Percentiles rank a stretch among this genome's conserved stretches.
These are phyloP conservation scores for Kodamaea nitidulidarum DNA, from an alignment of 805 yeast species.

Conservation along the genomic window DNA sequence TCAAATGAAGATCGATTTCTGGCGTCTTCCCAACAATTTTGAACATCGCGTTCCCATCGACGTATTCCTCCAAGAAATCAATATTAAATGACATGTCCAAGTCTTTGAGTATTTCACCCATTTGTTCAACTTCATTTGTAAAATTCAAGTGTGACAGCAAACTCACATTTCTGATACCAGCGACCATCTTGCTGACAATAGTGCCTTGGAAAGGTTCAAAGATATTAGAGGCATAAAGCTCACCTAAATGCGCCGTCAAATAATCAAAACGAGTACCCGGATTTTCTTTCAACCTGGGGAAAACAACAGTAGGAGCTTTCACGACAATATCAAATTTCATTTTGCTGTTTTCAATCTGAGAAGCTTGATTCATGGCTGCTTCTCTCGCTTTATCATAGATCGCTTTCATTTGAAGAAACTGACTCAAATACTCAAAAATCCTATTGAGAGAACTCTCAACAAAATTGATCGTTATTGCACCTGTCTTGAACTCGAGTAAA, in stretches of 20 bases:
- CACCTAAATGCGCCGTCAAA: slow-evolving; percentile 76
- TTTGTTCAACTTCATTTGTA: slow-evolving; percentile 43
- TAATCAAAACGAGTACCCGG: slow-evolving; percentile 46
- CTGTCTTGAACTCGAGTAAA: slow-evolving; percentile 59
- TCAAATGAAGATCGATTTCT: slow-evolving; percentile 58
- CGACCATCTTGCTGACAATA: slow-evolving; percentile 51
- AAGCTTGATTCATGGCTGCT: slow-evolving; percentile 82
- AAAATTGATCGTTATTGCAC: slow-evolving; percentile 71
- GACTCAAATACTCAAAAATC: slow-evolving; percentile 61
- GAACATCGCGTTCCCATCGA: slow-evolving; percentile 43
- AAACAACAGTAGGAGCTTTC: slow-evolving; percentile 77
- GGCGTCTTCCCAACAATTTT: slow-evolving; percentile 55
- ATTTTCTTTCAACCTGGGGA: slow-evolving; percentile 56
- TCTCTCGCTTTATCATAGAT: slow-evolving; percentile 88
- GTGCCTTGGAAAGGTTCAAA: slow-evolving; percentile 36
- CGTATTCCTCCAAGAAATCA: slow-evolving; percentile 45
- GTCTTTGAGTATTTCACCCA: slow-evolving; percentile 60
- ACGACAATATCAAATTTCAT: slow-evolving; percentile 70
- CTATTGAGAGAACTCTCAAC: slow-evolving; percentile 76
- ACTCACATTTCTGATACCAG: slow-evolving; percentile 71
- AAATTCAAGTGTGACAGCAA: slow-evolving; percentile 60
- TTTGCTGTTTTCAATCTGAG: slow-evolving; percentile 50
- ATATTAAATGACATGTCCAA: slow-evolving; percentile 61
- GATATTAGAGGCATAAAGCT: slow-evolving; percentile 63
- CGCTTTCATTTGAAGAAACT: slow-evolving; percentile 79